A percentile compares a stretch with the other conserved stretches of the same genome.
Evolutionary conservation across 2,329 filamentous ascomycete genomes (phyloP).

Genomic region (Neonectria punicea): DNA sequence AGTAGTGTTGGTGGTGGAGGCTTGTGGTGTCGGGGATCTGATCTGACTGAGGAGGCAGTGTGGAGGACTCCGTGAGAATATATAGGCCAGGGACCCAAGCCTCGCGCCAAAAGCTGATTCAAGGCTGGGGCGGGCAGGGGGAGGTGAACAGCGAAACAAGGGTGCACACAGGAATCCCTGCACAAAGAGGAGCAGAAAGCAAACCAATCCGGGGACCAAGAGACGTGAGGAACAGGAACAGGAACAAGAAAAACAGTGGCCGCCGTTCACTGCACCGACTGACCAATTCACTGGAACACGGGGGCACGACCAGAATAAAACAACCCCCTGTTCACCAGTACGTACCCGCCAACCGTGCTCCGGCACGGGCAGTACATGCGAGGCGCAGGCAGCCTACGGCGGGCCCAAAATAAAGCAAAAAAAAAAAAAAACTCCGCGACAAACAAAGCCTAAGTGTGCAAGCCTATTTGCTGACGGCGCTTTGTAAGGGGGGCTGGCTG

Average conservation of each 20-base stretch:
- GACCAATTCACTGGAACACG: neutral
- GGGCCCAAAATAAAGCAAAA: slow-evolving; percentile 3
- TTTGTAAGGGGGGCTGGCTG: neutral
- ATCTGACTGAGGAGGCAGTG: slow-evolving; percentile 22
- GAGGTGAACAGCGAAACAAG: neutral
- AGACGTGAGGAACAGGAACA: neutral
- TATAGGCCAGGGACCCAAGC: slow-evolving; percentile 4
- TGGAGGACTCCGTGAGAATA: neutral
- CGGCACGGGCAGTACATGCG: neutral
- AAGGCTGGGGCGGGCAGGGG: slow-evolving; percentile 2
- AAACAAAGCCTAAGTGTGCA: neutral
- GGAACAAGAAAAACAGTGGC: neutral
- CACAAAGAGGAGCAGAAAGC: neutral
- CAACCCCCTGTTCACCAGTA: neutral
- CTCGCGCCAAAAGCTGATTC: slow-evolving; percentile 23
- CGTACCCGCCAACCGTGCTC: neutral
- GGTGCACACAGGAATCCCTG: neutral
- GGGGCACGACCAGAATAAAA: neutral
- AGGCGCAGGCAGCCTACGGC: neutral
- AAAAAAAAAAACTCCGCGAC: neutral
- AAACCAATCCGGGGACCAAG: neutral
- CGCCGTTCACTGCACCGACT: neutral
- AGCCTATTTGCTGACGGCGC: neutral
- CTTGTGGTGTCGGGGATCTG: neutral
- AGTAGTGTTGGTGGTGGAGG: neutral